Conservation (phyloP, 2,329 filamentous ascomycete genomes). For the Chalara sp. region DNA sequence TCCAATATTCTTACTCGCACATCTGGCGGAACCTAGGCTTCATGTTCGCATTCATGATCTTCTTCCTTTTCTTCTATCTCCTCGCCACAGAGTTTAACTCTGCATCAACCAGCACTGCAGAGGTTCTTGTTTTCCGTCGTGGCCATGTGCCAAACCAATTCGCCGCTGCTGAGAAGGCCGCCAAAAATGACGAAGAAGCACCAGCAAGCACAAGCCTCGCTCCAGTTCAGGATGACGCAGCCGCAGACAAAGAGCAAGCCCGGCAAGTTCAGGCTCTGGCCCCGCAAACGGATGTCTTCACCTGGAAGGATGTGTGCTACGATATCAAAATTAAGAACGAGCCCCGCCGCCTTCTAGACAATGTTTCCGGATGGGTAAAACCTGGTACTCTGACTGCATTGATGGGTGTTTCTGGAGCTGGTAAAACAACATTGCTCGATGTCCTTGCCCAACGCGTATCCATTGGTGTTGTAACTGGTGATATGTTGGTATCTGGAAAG, state of each 20-base stretch:
- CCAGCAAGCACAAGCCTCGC: slow-evolving; percentile 3
- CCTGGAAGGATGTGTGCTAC: slow-evolving; percentile 50
- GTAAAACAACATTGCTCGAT: slow-evolving; percentile 81
- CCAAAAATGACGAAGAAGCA: slow-evolving; percentile 21
- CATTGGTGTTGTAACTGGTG: slow-evolving; percentile 83
- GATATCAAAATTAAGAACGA: slow-evolving; percentile 67
- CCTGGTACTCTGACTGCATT: slow-evolving; percentile 63
- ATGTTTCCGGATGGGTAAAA: slow-evolving; percentile 69
- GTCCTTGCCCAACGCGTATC: slow-evolving; percentile 74
- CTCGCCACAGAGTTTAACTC: slow-evolving; percentile 53
- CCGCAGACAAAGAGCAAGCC: slow-evolving; percentile 11
- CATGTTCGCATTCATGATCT: slow-evolving; percentile 56
- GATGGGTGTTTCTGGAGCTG: slow-evolving; percentile 71
- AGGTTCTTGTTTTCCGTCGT: slow-evolving; percentile 69
- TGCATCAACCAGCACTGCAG: slow-evolving; percentile 66
- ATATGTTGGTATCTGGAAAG: slow-evolving; percentile 49
- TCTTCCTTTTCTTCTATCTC: slow-evolving; percentile 59
- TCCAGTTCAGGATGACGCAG: slow-evolving; percentile 8
- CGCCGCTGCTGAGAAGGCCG: slow-evolving; percentile 28
- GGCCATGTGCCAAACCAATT: slow-evolving; percentile 37
- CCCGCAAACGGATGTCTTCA: slow-evolving; percentile 26
- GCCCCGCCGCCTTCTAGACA: slow-evolving; percentile 56
- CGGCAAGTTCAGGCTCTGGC: slow-evolving; percentile 20
- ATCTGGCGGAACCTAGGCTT: slow-evolving; percentile 57
- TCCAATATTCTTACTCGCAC: slow-evolving; percentile 46